Evolutionary conservation across 495 filamentous ascomycete species (phyloP).

Genomic region (Xylaria castorea): DNA sequence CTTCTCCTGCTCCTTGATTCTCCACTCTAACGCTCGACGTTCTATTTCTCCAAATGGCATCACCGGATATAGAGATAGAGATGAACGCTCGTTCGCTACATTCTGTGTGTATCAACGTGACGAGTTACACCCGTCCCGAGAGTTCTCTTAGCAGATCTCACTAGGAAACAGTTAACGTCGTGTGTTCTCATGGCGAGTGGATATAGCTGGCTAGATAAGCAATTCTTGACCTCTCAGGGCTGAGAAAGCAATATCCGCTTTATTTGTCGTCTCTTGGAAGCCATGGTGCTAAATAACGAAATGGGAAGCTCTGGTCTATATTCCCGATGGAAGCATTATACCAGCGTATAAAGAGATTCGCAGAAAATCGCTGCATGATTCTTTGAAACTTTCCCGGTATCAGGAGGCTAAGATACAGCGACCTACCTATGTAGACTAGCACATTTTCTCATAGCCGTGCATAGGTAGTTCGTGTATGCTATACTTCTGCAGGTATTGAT

Average conservation of each 20-base stretch:
- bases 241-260: no score
- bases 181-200: background rate
- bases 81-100: background rate
- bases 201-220: background rate
- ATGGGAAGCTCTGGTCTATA: background rate
- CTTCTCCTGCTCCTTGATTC: slow-evolving; percentile 27
- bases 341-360: background rate
- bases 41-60: slow-evolving; percentile 26
- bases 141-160: background rate
- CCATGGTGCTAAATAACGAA: background rate
- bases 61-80: slow-evolving; percentile 14
- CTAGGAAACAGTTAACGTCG: background rate
- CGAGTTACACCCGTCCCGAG: no score
- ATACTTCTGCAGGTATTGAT: no score
- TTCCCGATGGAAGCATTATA: background rate
- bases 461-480: no score
- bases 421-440: background rate
- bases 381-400: slow-evolving; percentile 4
- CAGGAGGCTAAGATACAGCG: background rate
- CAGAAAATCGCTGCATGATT: slow-evolving; percentile 6
- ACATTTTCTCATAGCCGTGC: background rate
- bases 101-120: background rate
- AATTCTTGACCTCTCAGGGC: background rate
- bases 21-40: slow-evolving; percentile 23
- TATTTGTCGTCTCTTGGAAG: background rate